Base-by-base conservation (phyloP, 2,329 filamentous ascomycete species). In the Sporothrix variecibatus region DNA sequence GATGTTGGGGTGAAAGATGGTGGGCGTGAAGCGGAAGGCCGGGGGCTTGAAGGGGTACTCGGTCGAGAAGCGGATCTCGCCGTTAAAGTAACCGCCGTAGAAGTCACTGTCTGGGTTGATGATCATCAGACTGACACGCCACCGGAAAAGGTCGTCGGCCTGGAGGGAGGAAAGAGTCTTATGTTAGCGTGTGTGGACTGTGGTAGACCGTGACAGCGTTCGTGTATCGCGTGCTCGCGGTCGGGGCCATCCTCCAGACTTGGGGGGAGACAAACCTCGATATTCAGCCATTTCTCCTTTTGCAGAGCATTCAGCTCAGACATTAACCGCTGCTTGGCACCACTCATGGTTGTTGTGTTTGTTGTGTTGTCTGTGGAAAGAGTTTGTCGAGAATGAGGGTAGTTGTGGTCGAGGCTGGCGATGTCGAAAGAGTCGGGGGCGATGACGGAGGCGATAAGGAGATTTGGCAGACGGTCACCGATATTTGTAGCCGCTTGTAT, bases 221-320 rank as follows among this genome's bases (percentile, higher is more conserved):
- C 60, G 38, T 28, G 23, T 28, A 20, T 67, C 38, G 34, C 62
- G 23, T 67, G 38, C 23, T n/a, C 60, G 6, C 31, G 49, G 28
- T 20, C 20, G 5, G 17, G 26, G 8, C 15, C n/a, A 9, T 68
- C 40, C 40, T 34, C 23, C 7, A 28, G 62, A 26, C n/a, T n/a
- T 31, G 38, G 28, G 26, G 38, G 12, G 38, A 69, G 58, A 80
- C 88, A 76, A 83, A 94, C 93, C 81, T 97, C 93, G 78, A 98
- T 94, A 78, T 95, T 90, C 23, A 97, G 92, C 95, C 95, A 99
- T 81, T 94, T 94, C 87, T 98, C 95, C 82, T 96, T 94, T 72
- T 90, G 87, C 56, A 98, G 88, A 62, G 89, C 87, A 82, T 93
- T 92, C 84, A 94, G 91, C 86, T 98, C 95, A 78, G 92, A 92